Evolutionary conservation across 2,329 filamentous ascomycete genomes (phyloP).

Genomic region (Sclerotinia glacialis): DNA sequence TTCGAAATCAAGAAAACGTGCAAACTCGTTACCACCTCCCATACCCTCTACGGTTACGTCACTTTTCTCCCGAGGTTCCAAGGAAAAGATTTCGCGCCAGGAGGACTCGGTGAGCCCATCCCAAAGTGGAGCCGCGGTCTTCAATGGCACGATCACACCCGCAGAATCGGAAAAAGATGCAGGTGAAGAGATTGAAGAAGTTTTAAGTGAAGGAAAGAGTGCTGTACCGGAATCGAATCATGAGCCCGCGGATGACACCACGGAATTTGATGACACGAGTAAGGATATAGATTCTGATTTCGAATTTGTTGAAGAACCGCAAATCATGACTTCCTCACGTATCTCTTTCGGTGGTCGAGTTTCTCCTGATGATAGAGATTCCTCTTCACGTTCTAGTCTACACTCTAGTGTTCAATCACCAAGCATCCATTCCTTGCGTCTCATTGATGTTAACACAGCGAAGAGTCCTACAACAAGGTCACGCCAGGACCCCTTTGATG

Average conservation of each 20-base stretch:
- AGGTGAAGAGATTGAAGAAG: conserved; percentile 13
- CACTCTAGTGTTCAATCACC: conserved; percentile 34
- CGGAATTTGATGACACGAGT: conserved; percentile 28
- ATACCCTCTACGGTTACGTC: conserved; percentile 28
- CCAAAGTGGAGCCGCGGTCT: conserved; percentile 9
- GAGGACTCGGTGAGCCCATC: background rate
- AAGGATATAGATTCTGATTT: conserved; percentile 33
- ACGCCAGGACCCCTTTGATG: conserved; percentile 29
- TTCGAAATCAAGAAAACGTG: conserved; percentile 33
- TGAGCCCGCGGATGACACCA: conserved; percentile 27
- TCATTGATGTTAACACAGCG: conserved; percentile 37
- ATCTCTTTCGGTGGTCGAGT: conserved; percentile 36
- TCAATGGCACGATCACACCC: conserved; percentile 18
- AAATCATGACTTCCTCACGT: conserved; percentile 40
- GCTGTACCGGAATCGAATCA: conserved; percentile 26
- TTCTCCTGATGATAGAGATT: conserved; percentile 32
- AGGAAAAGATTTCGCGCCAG: background rate
- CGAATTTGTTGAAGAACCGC: conserved; percentile 34
- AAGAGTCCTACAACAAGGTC: conserved; percentile 31
- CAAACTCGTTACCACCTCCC: conserved; percentile 36
- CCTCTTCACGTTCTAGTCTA: conserved; percentile 29
- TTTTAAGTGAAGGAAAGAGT: conserved; percentile 15
- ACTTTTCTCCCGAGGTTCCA: conserved; percentile 25
- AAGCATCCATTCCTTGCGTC: conserved; percentile 38
- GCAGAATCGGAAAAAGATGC: conserved; percentile 17